Evolutionary conservation across 2,329 filamentous ascomycete genomes (phyloP).

Genomic region (Arthroderma sp.): DNA sequence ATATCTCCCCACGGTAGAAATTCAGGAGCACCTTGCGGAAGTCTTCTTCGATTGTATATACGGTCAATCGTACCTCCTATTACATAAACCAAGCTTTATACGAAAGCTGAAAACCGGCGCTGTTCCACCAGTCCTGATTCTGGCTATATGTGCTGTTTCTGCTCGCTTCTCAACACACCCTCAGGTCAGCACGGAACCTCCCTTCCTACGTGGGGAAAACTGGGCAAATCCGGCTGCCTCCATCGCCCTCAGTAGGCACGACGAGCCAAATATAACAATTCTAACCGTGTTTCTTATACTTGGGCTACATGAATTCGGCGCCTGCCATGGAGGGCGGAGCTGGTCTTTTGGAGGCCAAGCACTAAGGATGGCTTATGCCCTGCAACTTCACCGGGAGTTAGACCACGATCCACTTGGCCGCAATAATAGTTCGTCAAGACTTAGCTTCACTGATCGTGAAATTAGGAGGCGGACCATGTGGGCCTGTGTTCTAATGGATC

Average conservation of each 20-base stretch:
- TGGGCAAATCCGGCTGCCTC: slow-evolving; percentile 82
- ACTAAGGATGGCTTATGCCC: slow-evolving; percentile 89
- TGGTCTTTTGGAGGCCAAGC: slow-evolving; percentile 95
- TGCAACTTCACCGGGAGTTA: slow-evolving; percentile 84
- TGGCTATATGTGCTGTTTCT: slow-evolving; percentile 93
- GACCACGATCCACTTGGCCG: slow-evolving; percentile 63
- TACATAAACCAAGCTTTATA: slow-evolving; percentile 98
- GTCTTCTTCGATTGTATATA: slow-evolving; percentile 95
- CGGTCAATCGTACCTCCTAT: slow-evolving; percentile 82
- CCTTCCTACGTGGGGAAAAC: slow-evolving; percentile 76
- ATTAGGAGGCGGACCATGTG: slow-evolving; percentile 93
- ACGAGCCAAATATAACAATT: slow-evolving; percentile 92
- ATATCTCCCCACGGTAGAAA: slow-evolving; percentile 66
- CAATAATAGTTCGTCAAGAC: slow-evolving; percentile 45
- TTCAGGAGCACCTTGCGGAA: slow-evolving; percentile 86
- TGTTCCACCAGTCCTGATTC: slow-evolving; percentile 74
- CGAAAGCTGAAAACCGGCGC: slow-evolving; percentile 60
- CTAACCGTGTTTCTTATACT: slow-evolving; percentile 79
- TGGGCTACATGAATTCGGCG: slow-evolving; percentile 89
- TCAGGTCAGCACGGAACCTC: slow-evolving; percentile 58
- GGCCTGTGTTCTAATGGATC: slow-evolving; percentile 95
- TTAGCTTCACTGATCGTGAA: slow-evolving; percentile 86
- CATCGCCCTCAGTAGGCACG: slow-evolving; percentile 76
- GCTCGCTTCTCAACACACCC: slow-evolving; percentile 88
- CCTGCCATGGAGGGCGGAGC: slow-evolving; percentile 86